Evolutionary conservation across 371 early-diverging fungal genomes (phyloP), one percentile per base, ranked within the genome.

Genomic region (Dichotomocladium elegans): DNA sequence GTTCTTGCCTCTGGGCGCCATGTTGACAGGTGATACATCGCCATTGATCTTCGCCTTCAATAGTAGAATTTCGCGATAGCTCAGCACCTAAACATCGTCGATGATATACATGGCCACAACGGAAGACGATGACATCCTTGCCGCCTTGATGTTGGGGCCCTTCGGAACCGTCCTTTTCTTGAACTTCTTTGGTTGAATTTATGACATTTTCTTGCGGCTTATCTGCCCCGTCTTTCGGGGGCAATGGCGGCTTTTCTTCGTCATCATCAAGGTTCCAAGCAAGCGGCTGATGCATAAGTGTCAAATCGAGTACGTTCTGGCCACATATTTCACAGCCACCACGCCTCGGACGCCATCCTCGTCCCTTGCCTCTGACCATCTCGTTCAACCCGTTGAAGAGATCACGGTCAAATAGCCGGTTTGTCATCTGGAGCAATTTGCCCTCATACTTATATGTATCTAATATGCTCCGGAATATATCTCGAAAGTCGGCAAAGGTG

Each of bases 361-460:
- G 74, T 34, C 71, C 66, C 40, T 77, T 66, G 37, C 75, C 76
- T 41, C 70, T 71, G 6, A 82, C 81, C 61, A 83, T 70, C 30
- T 79, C 70, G 34, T 81, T 67, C 15, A 86, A 74, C n/a, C 81
- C 78, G 29, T 58, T 45, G 59, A 75, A 84, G 50, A 86, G 47
- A 50, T 86, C 86, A 22, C 80, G 79, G 43, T 86, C 86, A 68
- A 86, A 83, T 7, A 86, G 57, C 10, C 83, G 80, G 44, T 81
- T 86, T n/a, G 89, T 87, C 74, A 89, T 82, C 35, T 80, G 77
- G 34, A 87, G 58, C 35, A 88, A 53, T 58, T 89, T 84, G 3
- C 87, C 83, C 63, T 89, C 89, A 47, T 87, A 88, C 55, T 82
- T 79, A 62, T 87, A 87, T 12, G 85, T 83, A 44, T 88, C 87